Conservation (phyloP, 2,329 filamentous ascomycete genomes). For the Exophiala sideris region DNA sequence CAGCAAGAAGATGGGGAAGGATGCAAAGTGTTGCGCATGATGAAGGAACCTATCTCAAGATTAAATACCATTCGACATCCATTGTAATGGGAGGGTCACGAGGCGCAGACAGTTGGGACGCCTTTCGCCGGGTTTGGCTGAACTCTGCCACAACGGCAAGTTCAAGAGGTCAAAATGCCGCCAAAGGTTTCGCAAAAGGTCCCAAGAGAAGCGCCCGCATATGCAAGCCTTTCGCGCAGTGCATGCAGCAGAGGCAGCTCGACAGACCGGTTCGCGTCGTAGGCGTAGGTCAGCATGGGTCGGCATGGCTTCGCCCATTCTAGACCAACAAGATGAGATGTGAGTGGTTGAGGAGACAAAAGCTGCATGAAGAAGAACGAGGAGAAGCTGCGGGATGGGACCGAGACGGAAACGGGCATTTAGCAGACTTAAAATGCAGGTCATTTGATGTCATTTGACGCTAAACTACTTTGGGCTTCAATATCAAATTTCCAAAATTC, state of each 20-base stretch:
- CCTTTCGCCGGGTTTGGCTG: neutral
- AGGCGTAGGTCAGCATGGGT: too few species aligned
- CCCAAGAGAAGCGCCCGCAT: conserved; percentile 7
- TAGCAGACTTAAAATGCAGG: neutral
- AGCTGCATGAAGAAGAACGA: neutral
- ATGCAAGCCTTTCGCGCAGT: conserved; percentile 1
- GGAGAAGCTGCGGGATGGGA: neutral
- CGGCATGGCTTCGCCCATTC: neutral
- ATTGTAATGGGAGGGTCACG: neutral
- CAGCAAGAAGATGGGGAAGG: too few species aligned
- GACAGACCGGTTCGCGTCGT: too few species aligned
- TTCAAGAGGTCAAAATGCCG: neutral
- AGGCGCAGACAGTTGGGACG: neutral
- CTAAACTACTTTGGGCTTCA: conserved; percentile 13
- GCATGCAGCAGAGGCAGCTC: neutral
- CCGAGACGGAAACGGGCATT: neutral
- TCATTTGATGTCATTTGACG: conserved; percentile 4
- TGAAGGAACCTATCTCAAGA: too few species aligned
- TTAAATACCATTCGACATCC: neutral
- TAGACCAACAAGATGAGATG: too few species aligned
- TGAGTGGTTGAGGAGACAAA: neutral
- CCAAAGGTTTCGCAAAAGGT: conserved; percentile 2
- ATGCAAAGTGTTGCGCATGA: too few species aligned
- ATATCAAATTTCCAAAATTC: conserved; percentile 8
- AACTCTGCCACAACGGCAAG: neutral